Percentiles rank a stretch among this genome's conserved stretches.
phyloP scores from a whole-genome alignment of 2,329 filamentous ascomycete species.

The Emericellopsis cladophorae region DNA sequence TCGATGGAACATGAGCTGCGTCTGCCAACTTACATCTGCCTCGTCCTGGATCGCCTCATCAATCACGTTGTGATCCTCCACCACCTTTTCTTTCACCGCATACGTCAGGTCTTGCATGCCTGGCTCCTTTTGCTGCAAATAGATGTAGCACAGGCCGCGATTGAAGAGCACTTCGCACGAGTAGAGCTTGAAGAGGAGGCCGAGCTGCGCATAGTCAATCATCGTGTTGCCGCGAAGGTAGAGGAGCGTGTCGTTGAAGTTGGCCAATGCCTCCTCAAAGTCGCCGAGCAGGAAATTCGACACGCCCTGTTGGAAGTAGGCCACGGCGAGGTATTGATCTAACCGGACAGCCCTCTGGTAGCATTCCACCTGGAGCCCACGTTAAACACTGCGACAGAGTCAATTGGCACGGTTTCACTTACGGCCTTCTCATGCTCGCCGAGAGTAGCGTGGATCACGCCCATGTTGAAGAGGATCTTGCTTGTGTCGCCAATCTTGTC shows the following conservation, averaged over 20 bases:
- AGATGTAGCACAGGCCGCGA: slow-evolving; percentile 92
- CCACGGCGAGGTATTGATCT: slow-evolving; percentile 91
- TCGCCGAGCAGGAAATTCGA: slow-evolving; percentile 96
- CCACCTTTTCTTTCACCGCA: slow-evolving; percentile 90
- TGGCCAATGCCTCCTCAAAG: slow-evolving; percentile 91
- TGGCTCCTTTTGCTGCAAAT: slow-evolving; percentile 79
- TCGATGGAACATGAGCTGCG: background rate
- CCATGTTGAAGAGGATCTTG: slow-evolving; percentile 97
- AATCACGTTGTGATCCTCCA: slow-evolving; percentile 93
- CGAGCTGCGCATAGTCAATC: slow-evolving; percentile 95
- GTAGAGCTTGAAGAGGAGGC: slow-evolving; percentile 89
- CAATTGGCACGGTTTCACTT: slow-evolving; percentile 23
- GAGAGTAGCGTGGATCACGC: slow-evolving; percentile 91
- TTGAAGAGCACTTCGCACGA: slow-evolving; percentile 98
- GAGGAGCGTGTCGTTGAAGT: slow-evolving; percentile 95
- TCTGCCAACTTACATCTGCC: slow-evolving; percentile 55
- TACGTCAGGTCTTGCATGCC: slow-evolving; percentile 86
- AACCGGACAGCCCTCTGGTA: slow-evolving; percentile 85
- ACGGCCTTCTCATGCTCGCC: slow-evolving; percentile 94
- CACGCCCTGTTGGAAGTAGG: slow-evolving; percentile 96
- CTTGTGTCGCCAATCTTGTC: slow-evolving; percentile 86
- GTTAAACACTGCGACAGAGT: background rate
- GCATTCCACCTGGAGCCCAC: slow-evolving; percentile 60
- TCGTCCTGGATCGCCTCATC: slow-evolving; percentile 91
- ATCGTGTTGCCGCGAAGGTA: slow-evolving; percentile 93